Percentiles rank a stretch among this genome's conserved stretches.
Conservation (phyloP, 2,329 filamentous ascomycete species). For the Cladosporium sp. region DNA sequence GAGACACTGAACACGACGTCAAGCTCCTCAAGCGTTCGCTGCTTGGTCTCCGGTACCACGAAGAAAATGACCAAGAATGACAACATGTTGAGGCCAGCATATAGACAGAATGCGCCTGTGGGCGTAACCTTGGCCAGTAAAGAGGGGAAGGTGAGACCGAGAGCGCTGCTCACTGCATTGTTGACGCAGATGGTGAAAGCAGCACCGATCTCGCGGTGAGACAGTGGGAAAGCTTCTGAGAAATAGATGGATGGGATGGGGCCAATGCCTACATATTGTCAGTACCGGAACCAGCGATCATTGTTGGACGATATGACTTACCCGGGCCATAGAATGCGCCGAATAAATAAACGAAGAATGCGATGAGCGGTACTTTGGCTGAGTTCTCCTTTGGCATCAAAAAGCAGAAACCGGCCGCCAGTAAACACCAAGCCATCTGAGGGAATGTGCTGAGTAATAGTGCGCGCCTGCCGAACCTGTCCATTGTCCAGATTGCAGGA, state of each 20-base stretch:
- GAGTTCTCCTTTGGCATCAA: constrained; percentile 31
- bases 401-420: constrained; percentile 45
- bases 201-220: constrained; percentile 64
- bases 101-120: constrained; percentile 55
- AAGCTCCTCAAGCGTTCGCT: constrained; percentile 48
- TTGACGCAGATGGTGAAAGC: constrained; percentile 51
- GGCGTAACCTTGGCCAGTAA: constrained; percentile 48
- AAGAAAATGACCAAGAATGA: constrained; percentile 51
- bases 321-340: constrained; percentile 50
- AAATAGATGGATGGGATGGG: constrained; percentile 45
- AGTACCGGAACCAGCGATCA: constrained; percentile 27
- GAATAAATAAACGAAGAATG: constrained; percentile 47
- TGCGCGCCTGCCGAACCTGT: constrained; percentile 43
- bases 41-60: constrained; percentile 47
- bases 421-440: constrained; percentile 50
- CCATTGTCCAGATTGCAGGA: constrained; percentile 56
- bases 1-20: constrained; percentile 53
- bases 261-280: constrained; percentile 32
- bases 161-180: constrained; percentile 62
- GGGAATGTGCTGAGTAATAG: constrained; percentile 46
- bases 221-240: constrained; percentile 68
- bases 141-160: constrained; percentile 47
- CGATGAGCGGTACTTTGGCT: constrained; percentile 37
- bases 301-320: constrained; percentile 25
- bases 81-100: constrained; percentile 55